Evolutionary conservation across 148 eudicot genomes (phyloP).

Genomic region (Nepenthes gracilis): DNA sequence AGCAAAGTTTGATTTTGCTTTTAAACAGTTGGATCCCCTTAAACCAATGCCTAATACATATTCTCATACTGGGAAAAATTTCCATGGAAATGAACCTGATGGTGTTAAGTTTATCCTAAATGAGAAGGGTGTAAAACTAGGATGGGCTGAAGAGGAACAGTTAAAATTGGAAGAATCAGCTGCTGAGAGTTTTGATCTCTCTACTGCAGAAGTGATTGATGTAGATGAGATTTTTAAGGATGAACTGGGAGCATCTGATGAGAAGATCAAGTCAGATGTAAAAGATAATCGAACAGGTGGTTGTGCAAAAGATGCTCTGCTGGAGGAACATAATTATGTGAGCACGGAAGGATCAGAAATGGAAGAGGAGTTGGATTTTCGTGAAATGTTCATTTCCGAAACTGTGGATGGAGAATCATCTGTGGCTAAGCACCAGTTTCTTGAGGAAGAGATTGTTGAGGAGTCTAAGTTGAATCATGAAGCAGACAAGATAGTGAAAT

Average conservation of each 20-base stretch:
- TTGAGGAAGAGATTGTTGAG: conserved; percentile 4
- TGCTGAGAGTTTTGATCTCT: conserved; percentile 15
- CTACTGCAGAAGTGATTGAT: conserved; percentile 38
- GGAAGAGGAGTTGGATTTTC: conserved; percentile 15
- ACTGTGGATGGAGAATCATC: conserved; percentile 12
- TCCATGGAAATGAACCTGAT: conserved; percentile 11
- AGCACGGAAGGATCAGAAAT: conserved; percentile 10
- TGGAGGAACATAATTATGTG: conserved; percentile 6
- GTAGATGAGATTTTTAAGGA: conserved; percentile 40
- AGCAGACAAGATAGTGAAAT: conserved; percentile 22
- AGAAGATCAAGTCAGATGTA: conserved; percentile 2
- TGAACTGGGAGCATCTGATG: conserved; percentile 6
- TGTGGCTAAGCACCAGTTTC: conserved; percentile 6
- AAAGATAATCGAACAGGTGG: conserved; percentile 6
- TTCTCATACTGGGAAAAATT: conserved; percentile 10
- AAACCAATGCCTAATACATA: conserved; percentile 7
- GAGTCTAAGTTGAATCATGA: conserved; percentile 14
- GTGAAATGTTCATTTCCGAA: conserved; percentile 19
- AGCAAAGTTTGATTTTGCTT: conserved; percentile 17
- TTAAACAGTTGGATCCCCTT: conserved; percentile 13
- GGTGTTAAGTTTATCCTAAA: conserved; percentile 19
- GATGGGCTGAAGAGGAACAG: conserved; percentile 11
- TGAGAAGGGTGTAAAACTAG: conserved; percentile 35
- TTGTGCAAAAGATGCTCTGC: conserved; percentile 2
- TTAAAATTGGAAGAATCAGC: conserved; percentile 10